Conservation (phyloP, 169 alveolate species). For the Eimeria brunetti region DNA sequence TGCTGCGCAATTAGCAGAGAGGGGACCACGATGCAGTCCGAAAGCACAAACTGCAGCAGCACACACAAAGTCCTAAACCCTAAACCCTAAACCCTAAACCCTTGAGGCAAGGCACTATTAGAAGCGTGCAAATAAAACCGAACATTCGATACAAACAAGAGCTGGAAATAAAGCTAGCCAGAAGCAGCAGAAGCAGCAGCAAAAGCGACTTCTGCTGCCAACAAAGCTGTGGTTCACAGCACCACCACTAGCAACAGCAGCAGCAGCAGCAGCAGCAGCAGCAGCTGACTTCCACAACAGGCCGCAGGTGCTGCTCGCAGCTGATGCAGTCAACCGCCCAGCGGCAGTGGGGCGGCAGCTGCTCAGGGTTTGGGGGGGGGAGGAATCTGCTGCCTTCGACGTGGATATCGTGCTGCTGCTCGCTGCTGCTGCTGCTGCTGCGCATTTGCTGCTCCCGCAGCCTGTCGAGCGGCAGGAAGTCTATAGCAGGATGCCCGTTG, state of each 20-base stretch:
- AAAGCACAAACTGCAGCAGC: slow-evolving; percentile 42
- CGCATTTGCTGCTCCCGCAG: slow-evolving; percentile 41
- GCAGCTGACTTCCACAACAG: slow-evolving; percentile 46
- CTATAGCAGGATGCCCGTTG: neutral
- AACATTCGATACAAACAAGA: too few species aligned
- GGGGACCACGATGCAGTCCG: slow-evolving; percentile 63
- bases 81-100: neutral
- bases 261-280: slow-evolving; percentile 28
- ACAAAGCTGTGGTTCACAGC: neutral
- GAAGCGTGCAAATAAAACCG: too few species aligned
- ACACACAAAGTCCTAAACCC: neutral
- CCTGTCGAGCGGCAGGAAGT: slow-evolving; percentile 38
- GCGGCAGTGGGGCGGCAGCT: slow-evolving; percentile 64
- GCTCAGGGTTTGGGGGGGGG: slow-evolving; percentile 17
- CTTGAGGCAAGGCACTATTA: too few species aligned
- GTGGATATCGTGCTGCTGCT: neutral
- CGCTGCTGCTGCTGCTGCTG: slow-evolving; percentile 23
- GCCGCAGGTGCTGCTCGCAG: slow-evolving; percentile 2
- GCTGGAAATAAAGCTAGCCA: too few species aligned
- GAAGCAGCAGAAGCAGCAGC: neutral
- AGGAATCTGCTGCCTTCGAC: slow-evolving; percentile 23
- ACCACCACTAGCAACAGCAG: slow-evolving; percentile 12
- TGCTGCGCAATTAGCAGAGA: slow-evolving; percentile 50
- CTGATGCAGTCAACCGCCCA: slow-evolving; percentile 68
- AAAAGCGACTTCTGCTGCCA: neutral